A percentile compares a stretch with the other conserved stretches of the same genome.
Evolutionary conservation across 352 stramenopile genomes (phyloP).

Genomic region (Saprolegnia diclina): DNA sequence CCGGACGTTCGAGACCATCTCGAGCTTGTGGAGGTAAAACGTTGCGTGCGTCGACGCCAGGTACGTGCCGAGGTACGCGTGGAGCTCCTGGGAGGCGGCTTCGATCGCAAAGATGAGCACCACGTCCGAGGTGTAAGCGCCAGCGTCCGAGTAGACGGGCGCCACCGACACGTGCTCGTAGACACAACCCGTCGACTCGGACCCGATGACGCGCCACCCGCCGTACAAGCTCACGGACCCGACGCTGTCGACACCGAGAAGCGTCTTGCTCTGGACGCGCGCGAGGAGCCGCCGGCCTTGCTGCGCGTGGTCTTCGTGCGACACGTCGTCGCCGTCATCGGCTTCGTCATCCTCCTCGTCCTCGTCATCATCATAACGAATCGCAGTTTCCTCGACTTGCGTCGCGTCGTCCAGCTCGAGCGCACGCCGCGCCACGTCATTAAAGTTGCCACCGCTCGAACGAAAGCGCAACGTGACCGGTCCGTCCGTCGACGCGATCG

Average conservation of each 20-base stretch:
- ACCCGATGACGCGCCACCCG: slow-evolving; percentile 46
- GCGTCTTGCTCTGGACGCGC: slow-evolving; percentile 3
- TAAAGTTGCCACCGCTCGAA: slow-evolving; percentile 9
- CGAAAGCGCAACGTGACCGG: slow-evolving; percentile 21
- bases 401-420: not conserved
- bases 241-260: slow-evolving; percentile 43
- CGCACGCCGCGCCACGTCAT: not conserved
- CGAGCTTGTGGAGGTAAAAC: slow-evolving; percentile 47
- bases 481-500: not conserved
- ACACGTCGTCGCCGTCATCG: slow-evolving; percentile 27
- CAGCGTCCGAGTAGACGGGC: slow-evolving; percentile 69
- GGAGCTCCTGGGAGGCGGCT: slow-evolving; percentile 43
- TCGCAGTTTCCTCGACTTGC: not conserved
- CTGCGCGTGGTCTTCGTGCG: slow-evolving; percentile 36
- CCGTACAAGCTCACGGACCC: slow-evolving; percentile 70
- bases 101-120: slow-evolving; percentile 64
- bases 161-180: slow-evolving; percentile 49
- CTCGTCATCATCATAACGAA: slow-evolving; percentile 4
- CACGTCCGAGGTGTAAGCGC: slow-evolving; percentile 60
- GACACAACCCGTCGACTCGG: slow-evolving; percentile 34
- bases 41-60: slow-evolving; percentile 34
- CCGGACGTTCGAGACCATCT: slow-evolving; percentile 45
- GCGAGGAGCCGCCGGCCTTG: slow-evolving; percentile 5
- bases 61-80: slow-evolving; percentile 51
- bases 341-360: slow-evolving; percentile 10